Conservation (phyloP, 2,329 filamentous ascomycete species). For the Colletotrichum paranaense region DNA sequence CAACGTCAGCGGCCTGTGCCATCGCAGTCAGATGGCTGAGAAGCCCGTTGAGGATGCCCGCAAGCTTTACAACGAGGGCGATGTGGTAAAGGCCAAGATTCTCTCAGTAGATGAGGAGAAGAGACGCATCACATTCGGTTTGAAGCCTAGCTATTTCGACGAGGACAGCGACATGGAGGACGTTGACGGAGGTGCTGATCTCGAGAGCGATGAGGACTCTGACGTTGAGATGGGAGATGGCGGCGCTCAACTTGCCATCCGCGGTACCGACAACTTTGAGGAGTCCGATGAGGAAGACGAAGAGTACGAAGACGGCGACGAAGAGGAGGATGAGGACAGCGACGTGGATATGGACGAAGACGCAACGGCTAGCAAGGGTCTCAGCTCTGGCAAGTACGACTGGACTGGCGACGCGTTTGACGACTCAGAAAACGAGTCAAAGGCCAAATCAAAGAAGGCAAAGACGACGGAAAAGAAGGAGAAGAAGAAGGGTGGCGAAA, state of each 20-base stretch:
- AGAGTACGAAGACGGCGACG: constrained; percentile 54
- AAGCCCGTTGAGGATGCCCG: constrained; percentile 84
- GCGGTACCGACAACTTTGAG: constrained; percentile 54
- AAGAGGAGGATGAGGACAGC: constrained; percentile 52
- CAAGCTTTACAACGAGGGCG: constrained; percentile 89
- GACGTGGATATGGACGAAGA: constrained; percentile 57
- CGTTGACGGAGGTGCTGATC: constrained; percentile 56
- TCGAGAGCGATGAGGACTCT: constrained; percentile 55
- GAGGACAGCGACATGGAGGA: constrained; percentile 64
- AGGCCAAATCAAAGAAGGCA: constrained; percentile 46
- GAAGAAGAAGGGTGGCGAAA: constrained; percentile 77
- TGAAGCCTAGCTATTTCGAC: constrained; percentile 93
- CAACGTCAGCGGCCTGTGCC: constrained; percentile 93
- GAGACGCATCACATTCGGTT: constrained; percentile 85
- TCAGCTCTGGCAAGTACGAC: constrained; percentile 79
- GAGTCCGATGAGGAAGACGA: constrained; percentile 48
- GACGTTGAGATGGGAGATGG: constrained; percentile 63
- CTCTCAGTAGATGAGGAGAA: constrained; percentile 80
- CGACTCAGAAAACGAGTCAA: constrained; percentile 65
- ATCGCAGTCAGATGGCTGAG: constrained; percentile 92
- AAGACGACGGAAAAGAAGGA: constrained; percentile 51
- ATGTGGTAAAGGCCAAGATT: constrained; percentile 92
- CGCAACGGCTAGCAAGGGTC: constrained; percentile 41
- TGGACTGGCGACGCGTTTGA: constrained; percentile 82
- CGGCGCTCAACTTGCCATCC: constrained; percentile 54